These are phyloP conservation scores for Pseudogymnoascus sp. DNA, from an alignment of 2,329 filamentous ascomycete genomes.

Conservation along the genomic window DNA sequence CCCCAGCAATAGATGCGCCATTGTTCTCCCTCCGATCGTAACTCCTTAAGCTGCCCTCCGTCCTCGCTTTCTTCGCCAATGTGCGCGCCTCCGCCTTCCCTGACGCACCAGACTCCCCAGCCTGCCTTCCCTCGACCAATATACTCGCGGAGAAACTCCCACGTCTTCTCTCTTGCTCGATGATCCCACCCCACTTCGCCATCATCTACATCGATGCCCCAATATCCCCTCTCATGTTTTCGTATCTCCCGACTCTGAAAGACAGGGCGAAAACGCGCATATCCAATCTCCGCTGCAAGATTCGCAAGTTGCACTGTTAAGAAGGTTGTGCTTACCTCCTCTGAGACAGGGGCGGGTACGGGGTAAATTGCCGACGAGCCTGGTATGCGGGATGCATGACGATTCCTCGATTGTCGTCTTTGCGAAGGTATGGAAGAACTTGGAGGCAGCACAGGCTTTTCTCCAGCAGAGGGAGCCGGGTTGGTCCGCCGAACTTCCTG, in stretches of 20 bases:
- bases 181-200: constrained; percentile 43
- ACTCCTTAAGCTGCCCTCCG: neutral
- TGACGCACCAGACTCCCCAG: constrained; percentile 56
- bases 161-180: constrained; percentile 43
- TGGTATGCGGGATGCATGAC: neutral
- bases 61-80: neutral
- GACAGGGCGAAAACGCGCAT: constrained; percentile 45
- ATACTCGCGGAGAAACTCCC: constrained; percentile 53
- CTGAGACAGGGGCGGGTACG: constrained; percentile 43
- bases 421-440: neutral
- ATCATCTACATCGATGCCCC: constrained; percentile 47
- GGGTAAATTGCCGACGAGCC: constrained; percentile 38
- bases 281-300: constrained; percentile 44
- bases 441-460: constrained; percentile 4
- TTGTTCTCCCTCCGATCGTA: constrained; percentile 9
- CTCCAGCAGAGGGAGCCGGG: constrained; percentile 19
- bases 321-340: constrained; percentile 40
- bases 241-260: constrained; percentile 40
- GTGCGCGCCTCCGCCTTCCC: constrained; percentile 14
- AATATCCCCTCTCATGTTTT: constrained; percentile 67
- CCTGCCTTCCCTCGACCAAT: constrained; percentile 51
- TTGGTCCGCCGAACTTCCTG: neutral
- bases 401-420: constrained; percentile 20
- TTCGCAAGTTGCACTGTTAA: constrained; percentile 47
- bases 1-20: constrained; percentile 68